Evolutionary conservation across 2,329 filamentous ascomycete species (phyloP).

Genomic region (Xylaria sp.): DNA sequence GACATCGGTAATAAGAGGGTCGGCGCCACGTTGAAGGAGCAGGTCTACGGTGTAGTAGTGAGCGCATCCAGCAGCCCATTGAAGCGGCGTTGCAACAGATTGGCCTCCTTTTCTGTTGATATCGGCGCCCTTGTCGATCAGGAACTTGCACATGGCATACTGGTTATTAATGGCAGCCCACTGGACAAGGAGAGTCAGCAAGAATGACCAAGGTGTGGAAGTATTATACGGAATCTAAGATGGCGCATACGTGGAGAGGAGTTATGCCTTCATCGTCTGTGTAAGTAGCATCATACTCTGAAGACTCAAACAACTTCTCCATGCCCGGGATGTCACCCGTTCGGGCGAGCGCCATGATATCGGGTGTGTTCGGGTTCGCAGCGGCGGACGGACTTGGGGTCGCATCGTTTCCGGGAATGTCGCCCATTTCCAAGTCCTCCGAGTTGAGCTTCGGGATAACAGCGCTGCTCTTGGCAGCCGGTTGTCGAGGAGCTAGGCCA

Average conservation of each 20-base stretch:
- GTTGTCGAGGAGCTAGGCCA: constrained; percentile 45
- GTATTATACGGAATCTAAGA: background rate
- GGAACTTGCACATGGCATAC: constrained; percentile 92
- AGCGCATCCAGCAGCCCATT: constrained; percentile 95
- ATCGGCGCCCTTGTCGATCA: constrained; percentile 77
- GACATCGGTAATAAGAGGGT: constrained; percentile 84
- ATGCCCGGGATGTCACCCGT: constrained; percentile 81
- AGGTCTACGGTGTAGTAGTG: constrained; percentile 96
- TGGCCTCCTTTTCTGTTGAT: constrained; percentile 95
- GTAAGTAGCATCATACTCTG: constrained; percentile 76
- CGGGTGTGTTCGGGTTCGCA: constrained; percentile 50
- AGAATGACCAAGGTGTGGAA: background rate
- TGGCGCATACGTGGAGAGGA: constrained; percentile 69
- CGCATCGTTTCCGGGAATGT: constrained; percentile 39
- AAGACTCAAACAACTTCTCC: constrained; percentile 81
- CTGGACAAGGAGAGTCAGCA: constrained; percentile 42
- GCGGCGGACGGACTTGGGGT: constrained; percentile 38
- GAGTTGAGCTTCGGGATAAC: constrained; percentile 52
- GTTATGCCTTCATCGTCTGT: constrained; percentile 91
- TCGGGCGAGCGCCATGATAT: constrained; percentile 93
- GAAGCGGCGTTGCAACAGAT: constrained; percentile 84
- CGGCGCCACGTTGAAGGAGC: constrained; percentile 83
- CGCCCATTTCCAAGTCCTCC: constrained; percentile 52
- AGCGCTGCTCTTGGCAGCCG: constrained; percentile 48
- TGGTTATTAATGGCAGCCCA: constrained; percentile 99